A percentile compares a stretch with the other conserved stretches of the same genome.
phyloP scores from a whole-genome alignment of 2,329 filamentous ascomycete genomes.

The Drechslerella dactyloides region DNA sequence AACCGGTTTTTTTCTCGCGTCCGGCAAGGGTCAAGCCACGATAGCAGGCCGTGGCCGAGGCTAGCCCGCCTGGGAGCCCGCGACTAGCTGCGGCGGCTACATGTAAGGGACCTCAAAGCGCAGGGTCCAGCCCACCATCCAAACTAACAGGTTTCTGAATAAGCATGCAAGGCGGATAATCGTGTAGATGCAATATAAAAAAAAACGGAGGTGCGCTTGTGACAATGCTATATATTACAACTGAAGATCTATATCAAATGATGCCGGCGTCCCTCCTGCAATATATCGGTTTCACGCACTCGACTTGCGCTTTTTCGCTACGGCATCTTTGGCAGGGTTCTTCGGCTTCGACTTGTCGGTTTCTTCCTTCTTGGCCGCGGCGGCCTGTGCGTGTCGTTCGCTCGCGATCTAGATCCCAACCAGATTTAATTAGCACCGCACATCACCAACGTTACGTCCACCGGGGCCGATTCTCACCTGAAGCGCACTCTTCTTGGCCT shows the following conservation, averaged over 20 bases:
- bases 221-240: no score
- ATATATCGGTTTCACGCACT: constrained; percentile 1
- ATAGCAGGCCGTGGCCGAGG: no score
- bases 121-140: constrained; percentile 3
- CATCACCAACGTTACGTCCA: no score
- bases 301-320: constrained; percentile 16
- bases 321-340: constrained; percentile 6
- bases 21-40: constrained; percentile 18
- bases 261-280: neutral
- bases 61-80: no score
- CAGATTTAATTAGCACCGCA: constrained; percentile 56
- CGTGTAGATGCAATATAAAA: no score
- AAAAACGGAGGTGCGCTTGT: no score
- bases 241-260: no score
- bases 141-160: neutral
- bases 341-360: constrained; percentile 22
- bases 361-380: constrained; percentile 21
- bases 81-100: neutral
- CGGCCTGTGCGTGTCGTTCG: constrained; percentile 17
- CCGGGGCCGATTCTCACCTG: no score
- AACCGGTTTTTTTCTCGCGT: no score
- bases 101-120: constrained; percentile 25
- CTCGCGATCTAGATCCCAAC: constrained; percentile 24
- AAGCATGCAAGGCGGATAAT: no score
- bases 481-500: constrained; percentile 25